phyloP scores from a whole-genome alignment of 176 grass and related monocot species.

The Cocos nucifera region DNA sequence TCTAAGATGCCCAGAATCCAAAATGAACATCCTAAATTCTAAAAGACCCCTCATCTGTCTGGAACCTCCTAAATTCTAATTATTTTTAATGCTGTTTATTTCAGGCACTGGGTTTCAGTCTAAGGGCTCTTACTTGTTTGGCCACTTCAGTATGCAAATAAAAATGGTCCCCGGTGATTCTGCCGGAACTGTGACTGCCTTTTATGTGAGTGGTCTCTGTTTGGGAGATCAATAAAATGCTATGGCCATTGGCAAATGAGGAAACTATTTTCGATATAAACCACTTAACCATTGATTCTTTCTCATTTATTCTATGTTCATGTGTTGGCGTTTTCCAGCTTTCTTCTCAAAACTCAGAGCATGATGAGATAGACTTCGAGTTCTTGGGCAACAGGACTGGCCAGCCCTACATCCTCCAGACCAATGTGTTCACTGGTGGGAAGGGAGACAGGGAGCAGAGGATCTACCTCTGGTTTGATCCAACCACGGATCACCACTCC shows the following conservation, averaged over 20 bases:
- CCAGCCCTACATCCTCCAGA: conserved; percentile 73
- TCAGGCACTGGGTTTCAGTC: conserved; percentile 68
- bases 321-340: conserved; percentile 17
- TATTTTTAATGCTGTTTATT: too few species aligned
- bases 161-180: conserved; percentile 80
- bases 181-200: conserved; percentile 65
- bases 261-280: too few species aligned
- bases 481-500: conserved; percentile 63
- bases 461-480: conserved; percentile 93
- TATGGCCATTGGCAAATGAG: too few species aligned
- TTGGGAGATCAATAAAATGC: too few species aligned
- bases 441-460: conserved; percentile 80
- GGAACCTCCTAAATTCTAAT: too few species aligned
- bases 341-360: conserved; percentile 79
- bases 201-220: conserved; percentile 33
- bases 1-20: neutral
- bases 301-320: neutral
- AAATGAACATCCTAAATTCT: neutral
- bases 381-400: conserved; percentile 71
- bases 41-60: too few species aligned
- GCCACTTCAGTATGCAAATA: conserved; percentile 87
- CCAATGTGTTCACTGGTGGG: conserved; percentile 71
- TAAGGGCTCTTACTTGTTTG: conserved; percentile 63
- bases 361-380: conserved; percentile 90
- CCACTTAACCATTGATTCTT: too few species aligned